Percentiles rank a stretch among this genome's conserved stretches.
These are phyloP conservation scores for Globisporangium megalacanthum DNA, from an alignment of 352 stramenopile genomes.

Conservation along the genomic window DNA sequence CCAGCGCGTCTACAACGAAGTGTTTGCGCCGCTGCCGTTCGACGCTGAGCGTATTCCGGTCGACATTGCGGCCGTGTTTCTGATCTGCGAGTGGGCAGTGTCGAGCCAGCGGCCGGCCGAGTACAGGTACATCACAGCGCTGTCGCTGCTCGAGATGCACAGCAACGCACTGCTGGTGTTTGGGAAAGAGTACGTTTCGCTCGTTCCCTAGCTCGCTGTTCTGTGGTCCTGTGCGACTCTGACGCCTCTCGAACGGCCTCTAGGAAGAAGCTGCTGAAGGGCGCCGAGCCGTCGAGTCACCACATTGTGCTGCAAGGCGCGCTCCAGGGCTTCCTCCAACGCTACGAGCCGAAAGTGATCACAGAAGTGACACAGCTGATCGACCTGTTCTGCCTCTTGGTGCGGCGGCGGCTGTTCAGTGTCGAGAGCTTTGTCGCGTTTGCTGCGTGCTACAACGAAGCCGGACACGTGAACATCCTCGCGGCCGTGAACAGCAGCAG, in stretches of 20 bases:
- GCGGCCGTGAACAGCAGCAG: slow-evolving; percentile 2
- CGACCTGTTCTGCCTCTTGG: slow-evolving; percentile 75
- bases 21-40: slow-evolving; percentile 49
- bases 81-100: slow-evolving; percentile 82
- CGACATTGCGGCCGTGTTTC: slow-evolving; percentile 60
- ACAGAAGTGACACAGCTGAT: slow-evolving; percentile 79
- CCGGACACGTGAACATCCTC: slow-evolving; percentile 16
- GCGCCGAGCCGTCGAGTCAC: slow-evolving; percentile 40
- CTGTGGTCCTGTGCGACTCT: slow-evolving; percentile 3
- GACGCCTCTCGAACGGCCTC: too few species aligned
- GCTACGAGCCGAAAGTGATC: slow-evolving; percentile 72
- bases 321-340: slow-evolving; percentile 65
- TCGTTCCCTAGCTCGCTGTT: background rate
- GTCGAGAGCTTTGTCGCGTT: slow-evolving; percentile 74
- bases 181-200: slow-evolving; percentile 53
- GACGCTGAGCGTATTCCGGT: slow-evolving; percentile 45
- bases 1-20: slow-evolving; percentile 62
- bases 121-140: slow-evolving; percentile 74
- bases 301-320: slow-evolving; percentile 71
- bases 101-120: slow-evolving; percentile 74
- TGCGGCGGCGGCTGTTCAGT: slow-evolving; percentile 66
- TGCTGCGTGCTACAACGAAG: slow-evolving; percentile 46
- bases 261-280: slow-evolving; percentile 41
- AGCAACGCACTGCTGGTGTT: slow-evolving; percentile 54
- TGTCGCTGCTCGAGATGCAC: slow-evolving; percentile 82